phyloP scores from a whole-genome alignment of 768 basidiomycete genomes.

The Tremella fuciformis region DNA sequence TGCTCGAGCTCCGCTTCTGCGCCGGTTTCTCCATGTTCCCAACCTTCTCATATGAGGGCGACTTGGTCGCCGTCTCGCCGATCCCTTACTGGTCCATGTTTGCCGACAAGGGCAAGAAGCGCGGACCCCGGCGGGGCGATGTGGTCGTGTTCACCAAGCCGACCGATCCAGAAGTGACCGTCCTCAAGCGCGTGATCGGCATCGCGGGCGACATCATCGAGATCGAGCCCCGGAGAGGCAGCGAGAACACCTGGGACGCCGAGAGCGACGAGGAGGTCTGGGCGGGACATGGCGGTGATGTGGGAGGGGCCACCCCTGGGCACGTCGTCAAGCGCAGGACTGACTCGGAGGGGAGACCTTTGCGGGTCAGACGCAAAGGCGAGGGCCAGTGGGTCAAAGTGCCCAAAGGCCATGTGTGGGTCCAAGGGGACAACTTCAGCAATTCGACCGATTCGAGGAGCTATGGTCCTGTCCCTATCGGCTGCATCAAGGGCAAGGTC shows the following conservation, averaged over 20 bases:
- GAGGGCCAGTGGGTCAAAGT: slow-evolving; percentile 66
- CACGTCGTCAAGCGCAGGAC: not conserved
- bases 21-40: slow-evolving; percentile 54
- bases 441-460: slow-evolving; percentile 79
- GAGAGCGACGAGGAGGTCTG: slow-evolving; percentile 15
- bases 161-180: slow-evolving; percentile 61
- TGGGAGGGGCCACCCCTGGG: slow-evolving; percentile 9
- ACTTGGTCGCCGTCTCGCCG: slow-evolving; percentile 48
- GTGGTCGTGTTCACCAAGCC: slow-evolving; percentile 72
- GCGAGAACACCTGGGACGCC: slow-evolving; percentile 20
- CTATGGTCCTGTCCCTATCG: slow-evolving; percentile 82
- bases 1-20: slow-evolving; percentile 44
- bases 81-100: slow-evolving; percentile 42
- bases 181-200: slow-evolving; percentile 88
- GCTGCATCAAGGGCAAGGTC: slow-evolving; percentile 47
- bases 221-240: slow-evolving; percentile 65
- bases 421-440: slow-evolving; percentile 81
- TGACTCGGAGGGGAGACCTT: slow-evolving; percentile 22
- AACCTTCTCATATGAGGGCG: slow-evolving; percentile 46
- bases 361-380: slow-evolving; percentile 25
- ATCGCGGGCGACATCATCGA: slow-evolving; percentile 84
- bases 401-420: slow-evolving; percentile 85
- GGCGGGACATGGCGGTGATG: slow-evolving; percentile 4
- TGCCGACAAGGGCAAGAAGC: slow-evolving; percentile 5
- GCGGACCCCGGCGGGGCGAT: slow-evolving; percentile 63